Evolutionary conservation across 768 basidiomycete genomes (phyloP).

Genomic region (Leucocoprinus leucothites): DNA sequence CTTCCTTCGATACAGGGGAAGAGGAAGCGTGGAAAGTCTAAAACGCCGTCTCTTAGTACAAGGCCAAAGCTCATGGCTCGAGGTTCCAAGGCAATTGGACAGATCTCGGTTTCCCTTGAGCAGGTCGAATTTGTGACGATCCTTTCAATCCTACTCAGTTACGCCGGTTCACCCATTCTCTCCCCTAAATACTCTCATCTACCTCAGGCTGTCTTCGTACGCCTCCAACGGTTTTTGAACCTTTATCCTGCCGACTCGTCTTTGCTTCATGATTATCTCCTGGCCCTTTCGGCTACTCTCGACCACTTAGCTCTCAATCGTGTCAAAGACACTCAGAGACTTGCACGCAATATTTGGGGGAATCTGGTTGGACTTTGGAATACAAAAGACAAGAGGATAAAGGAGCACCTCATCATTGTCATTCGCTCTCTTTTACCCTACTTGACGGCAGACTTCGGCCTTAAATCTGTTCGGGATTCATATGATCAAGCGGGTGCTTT

Average conservation of each 20-base stretch:
- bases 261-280: constrained; percentile 73
- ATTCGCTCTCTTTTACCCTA: constrained; percentile 74
- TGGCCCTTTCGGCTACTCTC: constrained; percentile 65
- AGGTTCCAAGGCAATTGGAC: constrained; percentile 19
- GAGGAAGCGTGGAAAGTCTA: constrained; percentile 35
- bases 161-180: constrained; percentile 57
- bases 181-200: constrained; percentile 31
- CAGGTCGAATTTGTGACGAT: constrained; percentile 72
- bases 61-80: constrained; percentile 20
- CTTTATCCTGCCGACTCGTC: constrained; percentile 72
- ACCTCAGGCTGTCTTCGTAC: constrained; percentile 50
- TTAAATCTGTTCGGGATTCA: constrained; percentile 18
- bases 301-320: constrained; percentile 78
- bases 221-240: constrained; percentile 53
- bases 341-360: constrained; percentile 64
- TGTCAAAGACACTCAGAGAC: constrained; percentile 50
- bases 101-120: constrained; percentile 42
- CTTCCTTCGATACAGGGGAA: constrained; percentile 24
- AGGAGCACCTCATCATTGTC: constrained; percentile 77
- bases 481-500: constrained; percentile 47
- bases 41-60: constrained; percentile 15
- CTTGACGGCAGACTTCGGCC: constrained; percentile 36
- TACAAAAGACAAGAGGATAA: constrained; percentile 71
- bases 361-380: constrained; percentile 70
- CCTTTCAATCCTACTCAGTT: constrained; percentile 56